These are phyloP conservation scores for Aspergillus terreus DNA, from an alignment of 2,329 filamentous ascomycete species.

Conservation along the genomic window DNA sequence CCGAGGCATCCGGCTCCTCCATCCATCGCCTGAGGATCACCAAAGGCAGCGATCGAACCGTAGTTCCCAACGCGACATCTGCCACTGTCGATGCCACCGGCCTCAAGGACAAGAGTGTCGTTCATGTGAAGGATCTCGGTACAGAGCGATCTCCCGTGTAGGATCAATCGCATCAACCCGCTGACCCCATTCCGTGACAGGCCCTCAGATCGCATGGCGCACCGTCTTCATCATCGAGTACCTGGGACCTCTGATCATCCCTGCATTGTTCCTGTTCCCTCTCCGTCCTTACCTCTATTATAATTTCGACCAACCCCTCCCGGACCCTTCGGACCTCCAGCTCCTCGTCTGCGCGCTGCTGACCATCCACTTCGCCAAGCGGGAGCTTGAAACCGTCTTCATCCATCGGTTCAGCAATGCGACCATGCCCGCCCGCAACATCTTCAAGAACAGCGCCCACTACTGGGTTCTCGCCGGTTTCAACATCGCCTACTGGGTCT, in stretches of 20 bases:
- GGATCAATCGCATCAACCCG: constrained; percentile 1
- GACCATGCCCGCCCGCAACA: constrained; percentile 87
- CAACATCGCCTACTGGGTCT: constrained; percentile 79
- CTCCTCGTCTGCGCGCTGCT: constrained; percentile 71
- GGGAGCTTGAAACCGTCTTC: constrained; percentile 90
- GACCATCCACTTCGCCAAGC: constrained; percentile 83
- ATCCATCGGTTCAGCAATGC: constrained; percentile 91
- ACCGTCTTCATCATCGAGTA: constrained; percentile 97
- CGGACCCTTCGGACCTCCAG: constrained; percentile 62
- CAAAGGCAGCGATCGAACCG: constrained; percentile 59
- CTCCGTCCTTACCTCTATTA: constrained; percentile 71
- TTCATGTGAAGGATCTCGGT: constrained; percentile 95
- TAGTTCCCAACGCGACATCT: constrained; percentile 52
- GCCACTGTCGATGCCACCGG: constrained; percentile 54
- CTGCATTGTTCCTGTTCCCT: constrained; percentile 66
- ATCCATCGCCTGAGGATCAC: constrained; percentile 61
- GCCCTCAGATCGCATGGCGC: constrained; percentile 84
- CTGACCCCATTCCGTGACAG: constrained; percentile 44
- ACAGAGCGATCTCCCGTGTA: constrained; percentile 27
- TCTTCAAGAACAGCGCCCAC: constrained; percentile 92
- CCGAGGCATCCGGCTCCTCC: constrained; percentile 52
- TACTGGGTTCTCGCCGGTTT: constrained; percentile 87
- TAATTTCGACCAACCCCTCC: constrained; percentile 45
- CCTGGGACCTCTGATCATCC: constrained; percentile 83
- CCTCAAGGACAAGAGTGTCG: constrained; percentile 55